A percentile compares a stretch with the other conserved stretches of the same genome.
These are phyloP conservation scores for Aspergillus fischeri DNA, from an alignment of 2,329 filamentous ascomycete species.

Conservation along the genomic window DNA sequence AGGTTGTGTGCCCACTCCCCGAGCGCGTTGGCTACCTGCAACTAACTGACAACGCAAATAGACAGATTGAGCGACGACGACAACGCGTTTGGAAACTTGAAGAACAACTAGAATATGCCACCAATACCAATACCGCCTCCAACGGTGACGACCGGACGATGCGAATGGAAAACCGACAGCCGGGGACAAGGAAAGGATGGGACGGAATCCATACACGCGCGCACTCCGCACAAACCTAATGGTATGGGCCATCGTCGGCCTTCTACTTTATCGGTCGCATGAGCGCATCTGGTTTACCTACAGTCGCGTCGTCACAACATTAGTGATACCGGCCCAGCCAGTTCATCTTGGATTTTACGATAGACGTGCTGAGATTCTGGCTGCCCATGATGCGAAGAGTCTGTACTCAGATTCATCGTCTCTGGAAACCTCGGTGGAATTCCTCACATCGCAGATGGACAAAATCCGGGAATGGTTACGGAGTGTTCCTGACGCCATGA, in stretches of 20 bases:
- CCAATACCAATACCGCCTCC: conserved; percentile 6
- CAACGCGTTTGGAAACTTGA: conserved; percentile 31
- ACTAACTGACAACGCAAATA: neutral
- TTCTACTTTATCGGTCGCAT: conserved; percentile 46
- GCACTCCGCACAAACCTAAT: conserved; percentile 26
- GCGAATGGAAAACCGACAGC: conserved; percentile 1
- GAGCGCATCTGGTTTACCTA: conserved; percentile 39
- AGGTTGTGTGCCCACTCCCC: neutral
- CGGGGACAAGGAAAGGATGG: conserved; percentile 28
- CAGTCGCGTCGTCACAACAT: conserved; percentile 30
- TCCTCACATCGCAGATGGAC: conserved; percentile 23
- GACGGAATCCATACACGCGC: conserved; percentile 38
- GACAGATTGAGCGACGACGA: conserved; percentile 29
- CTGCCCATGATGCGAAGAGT: conserved; percentile 15
- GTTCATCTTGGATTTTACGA: conserved; percentile 36
- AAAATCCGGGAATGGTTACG: conserved; percentile 30
- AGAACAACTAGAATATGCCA: conserved; percentile 27
- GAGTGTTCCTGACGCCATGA: conserved; percentile 37
- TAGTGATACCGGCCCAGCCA: conserved; percentile 30
- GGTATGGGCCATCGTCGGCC: conserved; percentile 44
- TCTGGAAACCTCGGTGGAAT: conserved; percentile 30
- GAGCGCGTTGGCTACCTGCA: neutral
- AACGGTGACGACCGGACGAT: conserved; percentile 3
- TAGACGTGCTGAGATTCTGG: conserved; percentile 21
- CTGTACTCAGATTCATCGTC: conserved; percentile 29